Evolutionary conservation across 129 eudicot genomes (phyloP).

Genomic region (Artemisia annua): DNA sequence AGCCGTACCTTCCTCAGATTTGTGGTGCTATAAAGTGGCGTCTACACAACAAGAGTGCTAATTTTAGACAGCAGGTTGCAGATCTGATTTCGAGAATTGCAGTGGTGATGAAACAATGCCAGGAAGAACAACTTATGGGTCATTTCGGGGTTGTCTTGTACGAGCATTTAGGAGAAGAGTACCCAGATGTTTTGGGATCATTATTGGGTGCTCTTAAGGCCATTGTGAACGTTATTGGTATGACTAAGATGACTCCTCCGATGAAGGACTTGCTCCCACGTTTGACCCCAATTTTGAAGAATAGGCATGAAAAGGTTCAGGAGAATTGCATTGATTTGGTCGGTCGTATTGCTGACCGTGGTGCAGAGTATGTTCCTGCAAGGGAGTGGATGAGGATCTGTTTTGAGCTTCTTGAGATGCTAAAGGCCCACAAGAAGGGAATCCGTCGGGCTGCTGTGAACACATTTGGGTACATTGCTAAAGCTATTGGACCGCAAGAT

Average conservation of each 20-base stretch:
- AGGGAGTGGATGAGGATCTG: conserved; percentile 99
- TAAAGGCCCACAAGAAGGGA: conserved; percentile 97
- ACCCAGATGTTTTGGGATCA: conserved; percentile 97
- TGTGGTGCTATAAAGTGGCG: conserved; percentile 98
- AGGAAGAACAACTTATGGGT: conserved; percentile 95
- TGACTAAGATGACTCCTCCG: conserved; percentile 98
- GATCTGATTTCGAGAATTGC: conserved; percentile 90
- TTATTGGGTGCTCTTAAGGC: conserved; percentile 91
- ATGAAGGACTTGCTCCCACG: conserved; percentile 93
- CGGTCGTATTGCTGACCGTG: conserved; percentile 96
- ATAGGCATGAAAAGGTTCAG: conserved; percentile 96
- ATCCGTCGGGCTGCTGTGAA: conserved; percentile 94
- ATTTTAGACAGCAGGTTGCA: conserved; percentile 92
- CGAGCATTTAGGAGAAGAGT: conserved; percentile 92
- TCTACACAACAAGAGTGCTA: conserved; percentile 88
- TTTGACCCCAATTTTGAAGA: conserved; percentile 79
- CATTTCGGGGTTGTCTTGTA: conserved; percentile 96
- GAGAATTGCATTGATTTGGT: conserved; percentile 96
- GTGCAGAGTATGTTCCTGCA: conserved; percentile 97
- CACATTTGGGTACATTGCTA: conserved; percentile 97
- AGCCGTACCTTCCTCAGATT: conserved; percentile 93
- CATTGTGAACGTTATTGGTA: conserved; percentile 92
- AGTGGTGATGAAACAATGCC: conserved; percentile 94
- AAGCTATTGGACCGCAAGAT: conserved; percentile 97
- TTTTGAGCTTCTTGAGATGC: conserved; percentile 97